phyloP scores from a whole-genome alignment of 2,329 filamentous ascomycete genomes.

The Exophiala oligosperma region DNA sequence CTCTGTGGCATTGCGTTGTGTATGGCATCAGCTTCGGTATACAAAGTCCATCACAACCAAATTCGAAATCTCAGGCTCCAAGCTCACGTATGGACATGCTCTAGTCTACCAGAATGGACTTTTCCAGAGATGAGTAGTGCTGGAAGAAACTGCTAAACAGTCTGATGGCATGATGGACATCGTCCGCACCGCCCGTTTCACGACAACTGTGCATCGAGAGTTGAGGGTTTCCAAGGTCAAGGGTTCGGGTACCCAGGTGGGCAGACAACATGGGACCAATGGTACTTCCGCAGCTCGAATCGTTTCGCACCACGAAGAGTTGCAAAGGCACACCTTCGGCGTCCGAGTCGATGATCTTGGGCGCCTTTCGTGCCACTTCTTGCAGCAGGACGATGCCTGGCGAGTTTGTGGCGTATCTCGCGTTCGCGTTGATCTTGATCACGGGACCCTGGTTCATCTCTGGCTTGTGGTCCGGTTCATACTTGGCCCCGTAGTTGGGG shows the following conservation, averaged over 20 bases:
- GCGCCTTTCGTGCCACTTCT: conserved; percentile 67
- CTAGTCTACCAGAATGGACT: conserved; percentile 80
- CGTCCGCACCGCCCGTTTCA: conserved; percentile 84
- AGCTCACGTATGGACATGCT: no score
- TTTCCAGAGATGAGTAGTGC: conserved; percentile 78
- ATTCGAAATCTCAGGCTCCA: no score
- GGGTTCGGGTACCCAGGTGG: conserved; percentile 78
- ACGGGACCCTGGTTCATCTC: conserved; percentile 96
- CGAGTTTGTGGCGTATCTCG: conserved; percentile 93
- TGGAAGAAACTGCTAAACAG: conserved; percentile 87
- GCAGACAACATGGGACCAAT: conserved; percentile 97
- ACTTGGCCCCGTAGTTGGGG: conserved; percentile 90
- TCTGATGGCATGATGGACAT: conserved; percentile 82
- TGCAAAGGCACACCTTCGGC: conserved; percentile 79
- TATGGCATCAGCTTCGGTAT: no score
- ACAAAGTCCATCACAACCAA: no score
- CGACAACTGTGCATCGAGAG: conserved; percentile 96
- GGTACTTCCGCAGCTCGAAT: conserved; percentile 90
- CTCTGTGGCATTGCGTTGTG: no score
- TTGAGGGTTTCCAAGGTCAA: conserved; percentile 93
- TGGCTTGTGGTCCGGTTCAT: conserved; percentile 86
- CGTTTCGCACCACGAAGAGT: conserved; percentile 94
- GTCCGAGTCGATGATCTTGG: conserved; percentile 56
- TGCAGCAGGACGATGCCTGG: conserved; percentile 91
- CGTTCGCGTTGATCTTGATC: conserved; percentile 97